Percentiles rank a stretch among this genome's conserved stretches.
phyloP scores from a whole-genome alignment of 2,329 filamentous ascomycete genomes.

The Cladorrhinum sp. region DNA sequence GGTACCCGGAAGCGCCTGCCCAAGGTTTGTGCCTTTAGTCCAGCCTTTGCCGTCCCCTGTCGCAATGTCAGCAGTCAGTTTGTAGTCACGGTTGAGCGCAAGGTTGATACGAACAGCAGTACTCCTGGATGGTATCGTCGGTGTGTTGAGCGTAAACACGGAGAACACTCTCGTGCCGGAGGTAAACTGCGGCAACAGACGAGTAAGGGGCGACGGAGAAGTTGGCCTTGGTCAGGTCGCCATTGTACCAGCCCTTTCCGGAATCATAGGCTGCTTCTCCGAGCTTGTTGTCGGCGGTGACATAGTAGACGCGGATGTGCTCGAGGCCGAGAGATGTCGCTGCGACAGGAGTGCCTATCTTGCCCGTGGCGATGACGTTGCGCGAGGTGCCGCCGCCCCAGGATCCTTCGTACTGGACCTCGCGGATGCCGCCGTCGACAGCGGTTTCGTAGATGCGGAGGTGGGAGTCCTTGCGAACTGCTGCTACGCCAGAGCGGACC shows the following conservation, averaged over 20 bases:
- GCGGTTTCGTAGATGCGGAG: slow-evolving; percentile 16
- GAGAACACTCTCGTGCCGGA: neutral
- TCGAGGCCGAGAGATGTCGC: slow-evolving; percentile 12
- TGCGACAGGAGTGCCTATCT: slow-evolving; percentile 10
- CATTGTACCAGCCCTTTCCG: slow-evolving; percentile 9
- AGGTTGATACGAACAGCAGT: too few species aligned
- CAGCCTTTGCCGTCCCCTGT: slow-evolving; percentile 10
- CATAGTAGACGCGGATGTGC: slow-evolving; percentile 14
- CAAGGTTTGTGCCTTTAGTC: slow-evolving; percentile 12
- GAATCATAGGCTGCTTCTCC: slow-evolving; percentile 6
- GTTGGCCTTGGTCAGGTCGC: slow-evolving; percentile 1
- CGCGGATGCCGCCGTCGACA: slow-evolving; percentile 15
- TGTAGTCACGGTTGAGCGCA: too few species aligned
- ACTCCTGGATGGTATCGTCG: neutral
- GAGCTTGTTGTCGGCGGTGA: slow-evolving; percentile 4
- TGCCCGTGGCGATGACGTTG: slow-evolving; percentile 8
- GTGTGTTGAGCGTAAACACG: slow-evolving; percentile 16
- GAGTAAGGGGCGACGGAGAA: slow-evolving; percentile 12
- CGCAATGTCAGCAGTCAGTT: slow-evolving; percentile 1
- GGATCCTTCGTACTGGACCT: slow-evolving; percentile 2
- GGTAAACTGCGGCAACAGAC: slow-evolving; percentile 12
- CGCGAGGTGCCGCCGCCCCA: slow-evolving; percentile 2
- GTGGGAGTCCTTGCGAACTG: slow-evolving; percentile 13
- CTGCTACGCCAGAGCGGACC: slow-evolving; percentile 12
- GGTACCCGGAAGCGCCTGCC: slow-evolving; percentile 10